Evolutionary conservation across 2,329 filamentous ascomycete genomes (phyloP).

Genomic region (Sclerotinia sclerotiorum): DNA sequence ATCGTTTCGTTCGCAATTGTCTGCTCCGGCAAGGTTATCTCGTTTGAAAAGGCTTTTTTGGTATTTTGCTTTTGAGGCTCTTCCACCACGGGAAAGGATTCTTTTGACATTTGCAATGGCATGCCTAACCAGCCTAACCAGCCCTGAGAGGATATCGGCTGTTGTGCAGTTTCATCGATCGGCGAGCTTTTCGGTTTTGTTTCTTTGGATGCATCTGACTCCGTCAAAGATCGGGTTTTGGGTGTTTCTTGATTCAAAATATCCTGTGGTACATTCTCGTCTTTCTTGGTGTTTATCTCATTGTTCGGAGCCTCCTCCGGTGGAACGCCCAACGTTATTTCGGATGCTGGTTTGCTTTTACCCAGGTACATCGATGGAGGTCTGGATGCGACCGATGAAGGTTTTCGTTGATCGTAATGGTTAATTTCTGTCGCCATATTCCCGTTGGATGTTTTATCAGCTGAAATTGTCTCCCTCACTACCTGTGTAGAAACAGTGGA

Average conservation of each 20-base stretch:
- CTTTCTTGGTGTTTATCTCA: slow-evolving; percentile 20
- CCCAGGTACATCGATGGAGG: slow-evolving; percentile 40
- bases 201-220: slow-evolving; percentile 15
- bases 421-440: slow-evolving; percentile 34
- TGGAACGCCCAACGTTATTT: slow-evolving; percentile 37
- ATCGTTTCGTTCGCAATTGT: slow-evolving; percentile 21
- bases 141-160: slow-evolving; percentile 44
- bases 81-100: slow-evolving; percentile 19
- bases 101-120: slow-evolving; percentile 31
- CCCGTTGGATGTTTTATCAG: slow-evolving; percentile 43
- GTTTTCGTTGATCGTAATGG: slow-evolving; percentile 36
- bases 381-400: slow-evolving; percentile 29
- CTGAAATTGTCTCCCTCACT: slow-evolving; percentile 60
- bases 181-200: slow-evolving; percentile 4
- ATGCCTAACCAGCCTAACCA: slow-evolving; percentile 57
- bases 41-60: slow-evolving; percentile 11
- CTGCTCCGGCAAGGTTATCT: neutral
- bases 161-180: slow-evolving; percentile 19
- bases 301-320: slow-evolving; percentile 16
- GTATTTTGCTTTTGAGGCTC: slow-evolving; percentile 12
- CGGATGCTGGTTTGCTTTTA: slow-evolving; percentile 40
- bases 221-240: slow-evolving; percentile 16
- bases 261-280: slow-evolving; percentile 17
- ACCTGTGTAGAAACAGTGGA: slow-evolving; percentile 60
- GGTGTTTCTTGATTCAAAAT: slow-evolving; percentile 4